Evolutionary conservation across 2,329 filamentous ascomycete species (phyloP), one percentile per base, ranked within the genome.

Genomic region (Ophiostoma piceae): DNA sequence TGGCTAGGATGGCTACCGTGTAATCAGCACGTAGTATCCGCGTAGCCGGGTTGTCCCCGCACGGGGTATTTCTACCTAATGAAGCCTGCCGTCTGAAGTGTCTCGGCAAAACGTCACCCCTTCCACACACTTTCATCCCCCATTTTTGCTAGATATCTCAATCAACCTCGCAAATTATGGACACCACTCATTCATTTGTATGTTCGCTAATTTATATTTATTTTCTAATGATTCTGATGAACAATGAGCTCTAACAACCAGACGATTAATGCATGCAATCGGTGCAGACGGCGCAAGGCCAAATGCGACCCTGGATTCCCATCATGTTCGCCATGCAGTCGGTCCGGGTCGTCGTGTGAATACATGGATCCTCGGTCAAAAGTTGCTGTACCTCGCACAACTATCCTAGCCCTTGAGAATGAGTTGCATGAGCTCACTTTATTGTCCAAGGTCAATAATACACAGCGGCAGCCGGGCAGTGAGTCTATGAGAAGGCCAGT

Each of bases 351-450:
- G 2, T 70, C 69, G 6, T 75, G 74, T 67, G 74, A 74, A n/a
- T 75, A 71, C 60, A 74, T 72, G 1, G 74, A 75, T 41, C 43
- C 73, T 5, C 68, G 71, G 5, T 67, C 74, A 29, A 74, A 72
- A 41, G 69, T 39, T 2, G 67, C 71, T 1, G 60, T 66, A 14
- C 71, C 73, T 16, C 60, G 74, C 54, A 14, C 32, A 35, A 8
- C 60, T 19, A 64, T 64, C 16, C 14, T 64, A 9, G 32, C 26
- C 8, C 60, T 64, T 7, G 60, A 64, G 14, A 32, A 64, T 9
- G 60, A 35, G 60, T 29, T 64, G 60, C 12, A 64, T 6, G 60
- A 64, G 29, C 60, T 64, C 43, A 47, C 43, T 47, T 14, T 47
- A 5, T 47, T 47, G 16, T 47, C 43, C 43, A 35, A n/a, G 16